Evolutionary conservation across 352 stramenopile genomes (phyloP), one percentile per base, ranked within the genome.

Genomic region (Blastocystis sp.): DNA sequence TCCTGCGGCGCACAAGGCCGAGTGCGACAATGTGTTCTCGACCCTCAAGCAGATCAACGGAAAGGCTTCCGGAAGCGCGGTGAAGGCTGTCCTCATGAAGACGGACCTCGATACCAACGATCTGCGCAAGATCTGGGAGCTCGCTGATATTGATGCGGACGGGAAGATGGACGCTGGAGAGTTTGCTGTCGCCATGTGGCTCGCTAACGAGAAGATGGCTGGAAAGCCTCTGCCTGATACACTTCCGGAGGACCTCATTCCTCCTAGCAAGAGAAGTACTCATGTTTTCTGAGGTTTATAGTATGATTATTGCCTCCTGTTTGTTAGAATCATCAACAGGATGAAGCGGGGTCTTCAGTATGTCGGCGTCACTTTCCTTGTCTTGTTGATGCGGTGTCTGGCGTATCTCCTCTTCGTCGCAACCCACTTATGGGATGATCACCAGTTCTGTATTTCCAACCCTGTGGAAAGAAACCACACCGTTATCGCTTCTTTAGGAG

Each of bases 121-220:
- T 36, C 90, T 89, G 61, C 88, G 93, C 73, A 93, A 92, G 67
- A 93, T 96, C 81, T 96, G 93, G 93, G 91, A 94, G 69, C 89
- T 97, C 29, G 90, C 91, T 2, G 93, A 97, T 85, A 89, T 94
- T 46, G 92, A 95, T 86, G 93, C 93, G 27, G 90, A 93, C 84
- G 93, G 93, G 9, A 91, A 88, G 84, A 84, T 97, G 40, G 92
- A 96, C 88, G 89, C 88, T 6, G 91, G 95, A 57, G 90, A 97
- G 87, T 97, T 96, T 81, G 92, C 93, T 0, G 88, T 97, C 29
- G 92, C 92, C 32, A 95, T 96, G 92, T 93, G 94, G 77, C 87
- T 96, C 18, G 92, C 92, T 65, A 71, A 89, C 18, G 89, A 91
- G 34, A 89, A 89, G 6, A 93, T 92, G 64, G 73, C 76, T 21